These are phyloP conservation scores for Stagonosporopsis vannaccii DNA, from an alignment of 2,329 filamentous ascomycete species.

Conservation along the genomic window DNA sequence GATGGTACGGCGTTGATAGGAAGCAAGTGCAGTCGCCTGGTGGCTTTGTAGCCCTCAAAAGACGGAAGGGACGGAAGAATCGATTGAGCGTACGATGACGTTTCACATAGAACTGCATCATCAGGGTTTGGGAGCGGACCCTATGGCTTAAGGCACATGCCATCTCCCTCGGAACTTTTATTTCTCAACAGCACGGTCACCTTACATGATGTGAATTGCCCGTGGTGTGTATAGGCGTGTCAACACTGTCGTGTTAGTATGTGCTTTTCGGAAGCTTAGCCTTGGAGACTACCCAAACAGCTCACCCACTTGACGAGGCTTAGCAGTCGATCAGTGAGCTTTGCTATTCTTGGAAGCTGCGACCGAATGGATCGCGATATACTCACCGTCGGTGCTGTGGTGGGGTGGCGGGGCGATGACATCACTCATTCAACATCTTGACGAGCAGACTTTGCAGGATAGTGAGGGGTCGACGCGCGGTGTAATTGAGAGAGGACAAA, in stretches of 20 bases:
- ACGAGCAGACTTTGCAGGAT: constrained; percentile 7
- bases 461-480: constrained; percentile 7
- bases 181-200: too few species aligned
- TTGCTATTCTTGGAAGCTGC: constrained; percentile 8
- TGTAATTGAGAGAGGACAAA: neutral
- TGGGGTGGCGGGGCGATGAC: constrained; percentile 15
- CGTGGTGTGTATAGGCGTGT: neutral
- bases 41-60: neutral
- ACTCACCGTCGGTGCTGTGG: neutral
- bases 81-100: too few species aligned
- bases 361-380: constrained; percentile 10
- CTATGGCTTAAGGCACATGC: neutral
- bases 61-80: too few species aligned
- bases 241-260: neutral
- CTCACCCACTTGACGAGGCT: constrained; percentile 1
- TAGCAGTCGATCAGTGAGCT: constrained; percentile 13
- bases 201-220: neutral
- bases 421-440: constrained; percentile 6
- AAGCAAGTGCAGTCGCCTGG: neutral
- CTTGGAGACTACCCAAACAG: constrained; percentile 1
- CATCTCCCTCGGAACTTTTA: too few species aligned
- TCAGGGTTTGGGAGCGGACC: constrained; percentile 1
- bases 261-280: constrained; percentile 5
- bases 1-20: neutral
- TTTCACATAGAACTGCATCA: too few species aligned